Base-by-base conservation (phyloP, 306 rosid genomes). In the Trifolium repens region DNA sequence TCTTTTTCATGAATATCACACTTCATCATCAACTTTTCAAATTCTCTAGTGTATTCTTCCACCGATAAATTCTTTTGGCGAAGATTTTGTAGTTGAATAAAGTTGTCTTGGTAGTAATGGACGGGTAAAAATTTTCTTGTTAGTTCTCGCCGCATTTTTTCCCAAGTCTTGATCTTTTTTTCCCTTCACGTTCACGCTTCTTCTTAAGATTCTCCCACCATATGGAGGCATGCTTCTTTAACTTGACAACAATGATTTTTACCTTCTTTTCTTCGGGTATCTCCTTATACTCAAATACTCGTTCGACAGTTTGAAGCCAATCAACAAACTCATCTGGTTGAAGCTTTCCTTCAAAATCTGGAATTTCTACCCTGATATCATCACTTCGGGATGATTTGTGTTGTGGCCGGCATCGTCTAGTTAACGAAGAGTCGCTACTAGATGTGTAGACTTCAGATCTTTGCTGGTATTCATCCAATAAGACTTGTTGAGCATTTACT, bases 1-100 rank as follows among this genome's bases (percentile, higher is more conserved):
- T n/a, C 54, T 34, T 17, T 66, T 12, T 42, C 71, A 4, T 66
- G 35, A n/a, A 66, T 66, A 46, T 66, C 35, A 2, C 17, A 66
- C 5, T 22, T 65, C 30, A 66, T 66, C 12, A 66, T 19, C 16
- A 19, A 40, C 16, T 42, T 40, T 5, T 66, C 37, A 66, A 66
- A 66, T 5, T 66, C 16, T 10, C 54, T 42, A 11, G 35, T 62
- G 1, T 42, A 40, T 40, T 66, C 34, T 19, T 66, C 35, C n/a
- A 58, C 13, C 7, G 8, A 35, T 6, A 35, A 35, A 35, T 35
- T 35, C 40, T 35, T 35, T 35, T 35, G 40, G 8, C 40, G 40
- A 7, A 35, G 8, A 7, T 35, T 35, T 35, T 35, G 40, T 5
- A 35, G 40, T 5, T 35, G 40, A 5, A 35, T 6, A 8, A 35